phyloP scores from a whole-genome alignment of 148 eudicot species.

The Gaultheria prostrata region DNA sequence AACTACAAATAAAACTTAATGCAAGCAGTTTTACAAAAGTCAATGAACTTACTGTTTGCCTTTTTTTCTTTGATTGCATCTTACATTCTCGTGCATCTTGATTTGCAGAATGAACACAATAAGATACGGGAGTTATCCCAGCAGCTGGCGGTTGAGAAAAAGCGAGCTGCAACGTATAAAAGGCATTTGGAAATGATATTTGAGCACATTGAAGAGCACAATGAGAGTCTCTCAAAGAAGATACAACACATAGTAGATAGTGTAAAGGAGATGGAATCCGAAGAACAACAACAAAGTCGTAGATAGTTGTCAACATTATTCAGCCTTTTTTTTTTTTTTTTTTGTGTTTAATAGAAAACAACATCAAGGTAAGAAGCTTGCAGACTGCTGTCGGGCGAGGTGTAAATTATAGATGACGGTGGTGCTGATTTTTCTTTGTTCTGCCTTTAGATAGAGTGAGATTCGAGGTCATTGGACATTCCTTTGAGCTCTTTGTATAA shows the following conservation, averaged over 20 bases:
- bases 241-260: constrained; percentile 61
- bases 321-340: background rate
- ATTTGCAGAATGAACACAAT: constrained; percentile 76
- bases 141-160: constrained; percentile 82
- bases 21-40: background rate
- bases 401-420: background rate
- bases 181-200: constrained; percentile 82
- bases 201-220: constrained; percentile 91
- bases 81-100: background rate
- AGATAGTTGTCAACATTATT: constrained; percentile 37
- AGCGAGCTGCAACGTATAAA: constrained; percentile 74
- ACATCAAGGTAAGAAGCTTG: constrained; percentile 8
- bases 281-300: constrained; percentile 40
- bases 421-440: constrained; percentile 8
- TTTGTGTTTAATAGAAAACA: background rate
- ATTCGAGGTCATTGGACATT: constrained; percentile 10
- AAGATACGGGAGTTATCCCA: constrained; percentile 86
- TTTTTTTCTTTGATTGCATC: background rate
- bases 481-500: constrained; percentile 14
- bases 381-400: constrained; percentile 4
- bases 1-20: background rate
- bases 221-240: constrained; percentile 67
- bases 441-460: constrained; percentile 6
- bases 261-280: constrained; percentile 72
- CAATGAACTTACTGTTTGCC: background rate